A percentile compares a stretch with the other conserved stretches of the same genome.
phyloP scores from a whole-genome alignment of 306 rosid species.

The Corylus avellana region DNA sequence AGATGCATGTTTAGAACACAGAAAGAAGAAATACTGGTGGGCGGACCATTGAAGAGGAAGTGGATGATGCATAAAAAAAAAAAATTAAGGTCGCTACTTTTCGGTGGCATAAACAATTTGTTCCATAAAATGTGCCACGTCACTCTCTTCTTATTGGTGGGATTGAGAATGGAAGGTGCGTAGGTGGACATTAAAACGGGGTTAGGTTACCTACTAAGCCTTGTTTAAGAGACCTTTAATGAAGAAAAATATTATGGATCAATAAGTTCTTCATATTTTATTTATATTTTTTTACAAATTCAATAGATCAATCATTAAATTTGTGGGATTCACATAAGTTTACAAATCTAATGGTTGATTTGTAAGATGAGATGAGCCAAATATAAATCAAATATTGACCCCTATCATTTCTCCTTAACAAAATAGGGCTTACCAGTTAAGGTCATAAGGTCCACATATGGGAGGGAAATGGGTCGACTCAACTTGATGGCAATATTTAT shows the following conservation, averaged over 20 bases:
- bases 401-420: too few species aligned
- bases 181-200: constrained; percentile 24
- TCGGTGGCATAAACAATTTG: not conserved
- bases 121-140: not conserved
- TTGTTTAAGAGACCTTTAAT: not conserved
- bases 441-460: not conserved
- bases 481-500: not conserved
- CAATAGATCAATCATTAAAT: too few species aligned
- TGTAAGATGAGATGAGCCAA: too few species aligned
- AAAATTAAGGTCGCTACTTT: too few species aligned
- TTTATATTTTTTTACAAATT: too few species aligned
- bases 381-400: too few species aligned
- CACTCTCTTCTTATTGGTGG: not conserved
- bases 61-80: not conserved
- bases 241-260: too few species aligned
- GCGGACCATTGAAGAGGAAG: constrained; percentile 15
- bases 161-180: constrained; percentile 6
- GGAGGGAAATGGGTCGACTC: not conserved
- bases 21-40: constrained; percentile 22
- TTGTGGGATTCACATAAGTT: too few species aligned
- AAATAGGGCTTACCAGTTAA: not conserved
- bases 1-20: constrained; percentile 9
- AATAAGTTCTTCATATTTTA: too few species aligned
- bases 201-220: not conserved
- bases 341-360: too few species aligned